These are phyloP conservation scores for Afroboletus lepidellus DNA, from an alignment of 1,284 basidiomycete genomes.

Conservation along the genomic window DNA sequence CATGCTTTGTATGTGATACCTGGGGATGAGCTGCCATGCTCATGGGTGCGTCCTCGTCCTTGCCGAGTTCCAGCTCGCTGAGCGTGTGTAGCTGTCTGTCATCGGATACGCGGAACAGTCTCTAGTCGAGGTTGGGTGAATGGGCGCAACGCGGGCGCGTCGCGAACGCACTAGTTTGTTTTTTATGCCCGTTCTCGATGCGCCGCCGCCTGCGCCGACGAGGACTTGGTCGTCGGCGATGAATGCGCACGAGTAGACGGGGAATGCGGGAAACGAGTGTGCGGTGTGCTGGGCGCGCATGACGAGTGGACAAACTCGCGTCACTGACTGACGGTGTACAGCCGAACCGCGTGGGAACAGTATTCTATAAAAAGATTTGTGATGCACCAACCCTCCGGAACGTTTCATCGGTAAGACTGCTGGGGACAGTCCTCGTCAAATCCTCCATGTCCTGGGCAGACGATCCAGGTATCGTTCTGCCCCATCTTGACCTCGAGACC, in stretches of 20 bases:
- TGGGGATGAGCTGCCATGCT: conserved; percentile 75
- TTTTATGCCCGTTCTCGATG: conserved; percentile 78
- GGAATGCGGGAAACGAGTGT: conserved; percentile 77
- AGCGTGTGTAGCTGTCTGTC: conserved; percentile 59
- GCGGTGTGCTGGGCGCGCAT: conserved; percentile 80
- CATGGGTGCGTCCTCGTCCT: conserved; percentile 90
- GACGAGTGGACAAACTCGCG: background rate
- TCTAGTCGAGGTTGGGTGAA: conserved; percentile 41
- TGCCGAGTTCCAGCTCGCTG: conserved; percentile 72
- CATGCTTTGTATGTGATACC: conserved; percentile 39
- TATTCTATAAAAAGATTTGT: conserved; percentile 1
- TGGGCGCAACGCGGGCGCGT: background rate
- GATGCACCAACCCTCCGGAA: background rate
- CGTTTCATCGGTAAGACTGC: background rate
- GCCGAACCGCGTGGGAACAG: conserved; percentile 12
- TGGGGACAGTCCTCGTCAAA: background rate
- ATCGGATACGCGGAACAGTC: conserved; percentile 66
- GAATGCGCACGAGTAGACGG: conserved; percentile 88
- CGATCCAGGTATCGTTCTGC: conserved; percentile 43
- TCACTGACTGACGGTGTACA: background rate
- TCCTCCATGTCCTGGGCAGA: conserved; percentile 26
- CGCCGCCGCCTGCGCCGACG: conserved; percentile 88
- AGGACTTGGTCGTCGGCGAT: conserved; percentile 71
- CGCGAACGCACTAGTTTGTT: conserved; percentile 73
- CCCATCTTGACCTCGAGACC: conserved; percentile 57